Evolutionary conservation across 257 asterid genomes (phyloP).

Genomic region (Leptodermis oblonga): DNA sequence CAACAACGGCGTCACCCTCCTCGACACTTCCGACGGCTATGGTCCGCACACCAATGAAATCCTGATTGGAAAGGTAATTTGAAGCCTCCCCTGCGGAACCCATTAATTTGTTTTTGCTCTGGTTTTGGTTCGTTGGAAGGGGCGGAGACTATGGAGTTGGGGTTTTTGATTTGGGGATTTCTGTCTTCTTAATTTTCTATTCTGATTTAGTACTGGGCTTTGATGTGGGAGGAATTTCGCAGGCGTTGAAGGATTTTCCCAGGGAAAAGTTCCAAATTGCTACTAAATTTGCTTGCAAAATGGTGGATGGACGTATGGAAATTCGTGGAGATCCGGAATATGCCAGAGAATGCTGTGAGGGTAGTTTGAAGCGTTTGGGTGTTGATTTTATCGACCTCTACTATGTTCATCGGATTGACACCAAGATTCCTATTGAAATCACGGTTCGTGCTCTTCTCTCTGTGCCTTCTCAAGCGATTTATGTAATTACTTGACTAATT

Average conservation of each 20-base stretch:
- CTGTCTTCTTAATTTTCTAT: neutral
- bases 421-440: constrained; percentile 15
- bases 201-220: neutral
- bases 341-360: constrained; percentile 23
- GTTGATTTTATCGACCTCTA: constrained; percentile 28
- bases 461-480: too few species aligned
- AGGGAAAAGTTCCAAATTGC: constrained; percentile 23
- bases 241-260: constrained; percentile 26
- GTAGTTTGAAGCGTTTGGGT: constrained; percentile 28
- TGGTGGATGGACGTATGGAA: constrained; percentile 9
- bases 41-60: constrained; percentile 3
- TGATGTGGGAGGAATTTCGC: neutral
- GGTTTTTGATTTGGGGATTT: neutral
- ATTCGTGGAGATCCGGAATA: constrained; percentile 22
- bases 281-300: constrained; percentile 21
- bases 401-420: constrained; percentile 24
- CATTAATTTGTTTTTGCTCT: neutral
- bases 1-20: constrained; percentile 1
- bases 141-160: neutral
- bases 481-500: neutral
- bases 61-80: constrained; percentile 1
- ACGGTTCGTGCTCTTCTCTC: constrained; percentile 12
- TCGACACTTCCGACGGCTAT: constrained; percentile 5
- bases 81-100: neutral
- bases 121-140: neutral